These are phyloP conservation scores for Colletotrichum navitas DNA, from an alignment of 2,329 filamentous ascomycete genomes.

Conservation along the genomic window DNA sequence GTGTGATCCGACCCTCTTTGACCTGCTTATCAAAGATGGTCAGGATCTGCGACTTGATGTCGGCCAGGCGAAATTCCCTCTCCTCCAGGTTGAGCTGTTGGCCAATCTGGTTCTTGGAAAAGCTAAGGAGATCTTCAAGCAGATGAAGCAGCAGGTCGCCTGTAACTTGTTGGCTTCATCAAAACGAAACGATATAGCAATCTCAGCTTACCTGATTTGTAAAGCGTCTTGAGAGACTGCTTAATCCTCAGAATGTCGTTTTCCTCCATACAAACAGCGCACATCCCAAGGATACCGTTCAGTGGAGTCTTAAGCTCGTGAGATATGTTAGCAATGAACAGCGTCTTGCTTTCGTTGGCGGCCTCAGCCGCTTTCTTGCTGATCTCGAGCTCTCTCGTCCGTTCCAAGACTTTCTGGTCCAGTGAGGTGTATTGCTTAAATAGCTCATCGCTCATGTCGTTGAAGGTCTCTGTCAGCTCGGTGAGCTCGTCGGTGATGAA, in stretches of 20 bases:
- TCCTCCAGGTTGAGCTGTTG: conserved; percentile 86
- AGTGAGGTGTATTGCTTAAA: conserved; percentile 87
- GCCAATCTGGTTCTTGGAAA: conserved; percentile 95
- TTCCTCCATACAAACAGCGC: conserved; percentile 92
- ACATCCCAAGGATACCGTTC: conserved; percentile 96
- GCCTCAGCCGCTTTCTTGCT: conserved; percentile 93
- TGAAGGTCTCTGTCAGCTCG: conserved; percentile 87
- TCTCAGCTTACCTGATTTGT: conserved; percentile 74
- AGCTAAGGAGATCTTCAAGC: conserved; percentile 89
- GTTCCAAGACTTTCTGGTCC: conserved; percentile 85
- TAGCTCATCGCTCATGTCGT: conserved; percentile 93
- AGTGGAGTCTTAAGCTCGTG: conserved; percentile 92
- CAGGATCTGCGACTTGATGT: conserved; percentile 84
- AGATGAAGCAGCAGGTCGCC: conserved; percentile 85
- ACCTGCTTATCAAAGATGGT: conserved; percentile 94
- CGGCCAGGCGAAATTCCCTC: conserved; percentile 86
- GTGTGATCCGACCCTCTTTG: conserved; percentile 80
- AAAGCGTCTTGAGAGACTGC: conserved; percentile 86
- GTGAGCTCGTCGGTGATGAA: conserved; percentile 86
- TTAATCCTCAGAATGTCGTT: conserved; percentile 83
- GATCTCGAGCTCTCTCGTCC: conserved; percentile 86
- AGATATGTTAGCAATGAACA: conserved; percentile 96
- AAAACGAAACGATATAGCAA: no score
- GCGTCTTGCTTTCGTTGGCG: conserved; percentile 96
- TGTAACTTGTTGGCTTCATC: conserved; percentile 40